Evolutionary conservation across 305 asterid species (phyloP), one percentile per base, ranked within the genome.

Genomic region (Plantago coronopus): DNA sequence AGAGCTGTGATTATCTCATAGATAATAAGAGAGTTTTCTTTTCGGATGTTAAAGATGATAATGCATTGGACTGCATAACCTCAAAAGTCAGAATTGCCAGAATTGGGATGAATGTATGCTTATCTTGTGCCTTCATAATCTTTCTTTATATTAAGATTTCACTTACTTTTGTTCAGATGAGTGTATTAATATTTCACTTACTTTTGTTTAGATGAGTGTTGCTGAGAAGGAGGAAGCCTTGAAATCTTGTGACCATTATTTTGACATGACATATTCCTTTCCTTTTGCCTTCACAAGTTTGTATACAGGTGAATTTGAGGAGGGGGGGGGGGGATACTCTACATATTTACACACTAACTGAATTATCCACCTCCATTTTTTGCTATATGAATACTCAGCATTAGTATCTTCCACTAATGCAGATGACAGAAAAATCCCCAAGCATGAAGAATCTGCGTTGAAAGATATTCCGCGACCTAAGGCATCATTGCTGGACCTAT

Each of bases 31-130:
- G 87, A n/a, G 76, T 84, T 3, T 82, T 84, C 61, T 73, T 63
- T 19, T 84, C 93, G 8, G 83, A 79, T 34, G 54, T 82, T 7
- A 74, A 58, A 71, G 76, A 84, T 59, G 87, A 78, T 58, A 80
- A 80, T 64, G 79, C 69, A 19, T 64, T 80, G 13, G 48, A 62
- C 38, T 79, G 72, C 70, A 66, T 79, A 11, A 66, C 3, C 13
- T 48, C 47, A 0, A 73, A 48, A 59, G 61, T 63, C 43, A 67
- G 64, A 7, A 62, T 79, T 17, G 59, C 34, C 50, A 54, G 43
- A 9, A 31, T 70, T 21, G 20, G 73, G 27, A 54, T 67, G 27
- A 58, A 62, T 44, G 84, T 78, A 75, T 60, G 83, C 1, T 31
- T 66, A 25, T 20, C 1, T 15, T 25, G 0, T 34, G 20, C 12